A percentile compares a stretch with the other conserved stretches of the same genome.
Conservation (phyloP, 2,329 filamentous ascomycete species). For the Pestalotiopsis fici region DNA sequence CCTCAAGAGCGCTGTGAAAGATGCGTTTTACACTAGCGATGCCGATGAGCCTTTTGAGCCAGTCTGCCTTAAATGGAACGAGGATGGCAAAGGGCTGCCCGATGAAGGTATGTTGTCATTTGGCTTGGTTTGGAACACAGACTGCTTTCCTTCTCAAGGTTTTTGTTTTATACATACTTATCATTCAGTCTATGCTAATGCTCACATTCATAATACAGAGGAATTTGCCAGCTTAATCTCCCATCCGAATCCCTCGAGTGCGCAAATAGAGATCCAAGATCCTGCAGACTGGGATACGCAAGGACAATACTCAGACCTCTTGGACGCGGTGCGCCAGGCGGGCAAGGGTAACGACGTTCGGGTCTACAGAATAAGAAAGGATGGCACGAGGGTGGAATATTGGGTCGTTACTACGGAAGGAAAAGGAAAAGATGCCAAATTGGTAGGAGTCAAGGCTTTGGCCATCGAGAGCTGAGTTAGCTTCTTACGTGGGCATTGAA, state of each 20-base stretch:
- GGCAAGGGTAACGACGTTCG: slow-evolving; percentile 67
- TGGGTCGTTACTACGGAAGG: slow-evolving; percentile 71
- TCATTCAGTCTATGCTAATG: neutral
- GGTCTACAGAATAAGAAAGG: slow-evolving; percentile 71
- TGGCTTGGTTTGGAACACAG: neutral
- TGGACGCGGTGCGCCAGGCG: slow-evolving; percentile 69
- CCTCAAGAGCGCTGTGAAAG: slow-evolving; percentile 50
- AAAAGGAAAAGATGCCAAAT: slow-evolving; percentile 53
- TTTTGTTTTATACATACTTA: neutral
- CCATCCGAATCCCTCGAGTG: slow-evolving; percentile 52
- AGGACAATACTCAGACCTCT: slow-evolving; percentile 68
- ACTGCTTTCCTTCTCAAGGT: neutral
- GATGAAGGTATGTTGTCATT: slow-evolving; percentile 55
- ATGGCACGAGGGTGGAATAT: slow-evolving; percentile 71
- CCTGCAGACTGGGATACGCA: slow-evolving; percentile 72
- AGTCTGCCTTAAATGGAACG: slow-evolving; percentile 66
- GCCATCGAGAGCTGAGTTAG: slow-evolving; percentile 66
- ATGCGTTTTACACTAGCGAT: slow-evolving; percentile 75
- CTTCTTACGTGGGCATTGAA: neutral
- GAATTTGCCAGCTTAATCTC: slow-evolving; percentile 70
- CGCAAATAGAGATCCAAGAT: slow-evolving; percentile 65
- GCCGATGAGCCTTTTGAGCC: slow-evolving; percentile 84
- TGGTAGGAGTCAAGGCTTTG: slow-evolving; percentile 79
- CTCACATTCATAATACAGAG: neutral
- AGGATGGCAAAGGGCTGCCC: slow-evolving; percentile 52